Percentiles rank a stretch among this genome's conserved stretches.
Evolutionary conservation across 768 basidiomycete genomes (phyloP).

Genomic region (Fomitopsis pulvina): DNA sequence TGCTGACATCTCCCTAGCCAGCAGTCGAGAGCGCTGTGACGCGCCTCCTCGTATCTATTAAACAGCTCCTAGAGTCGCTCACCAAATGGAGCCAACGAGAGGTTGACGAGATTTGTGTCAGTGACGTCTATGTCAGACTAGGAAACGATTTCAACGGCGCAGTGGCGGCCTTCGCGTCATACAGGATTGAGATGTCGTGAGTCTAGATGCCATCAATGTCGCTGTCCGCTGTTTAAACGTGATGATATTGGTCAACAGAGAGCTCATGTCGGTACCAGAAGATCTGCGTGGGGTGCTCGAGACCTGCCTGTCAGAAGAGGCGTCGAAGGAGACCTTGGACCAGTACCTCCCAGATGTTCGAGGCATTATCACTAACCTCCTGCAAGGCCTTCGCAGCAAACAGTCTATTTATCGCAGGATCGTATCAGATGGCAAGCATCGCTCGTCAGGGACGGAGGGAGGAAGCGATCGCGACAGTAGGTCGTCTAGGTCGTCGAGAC

Average conservation of each 20-base stretch:
- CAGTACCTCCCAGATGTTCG: constrained; percentile 88
- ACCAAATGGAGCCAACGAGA: constrained; percentile 76
- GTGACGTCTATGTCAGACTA: constrained; percentile 93
- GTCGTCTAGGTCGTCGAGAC: constrained; percentile 31
- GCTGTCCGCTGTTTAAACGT: background rate
- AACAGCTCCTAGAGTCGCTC: constrained; percentile 86
- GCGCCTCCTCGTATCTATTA: constrained; percentile 88
- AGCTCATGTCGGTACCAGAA: constrained; percentile 81
- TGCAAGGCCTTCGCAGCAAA: constrained; percentile 89
- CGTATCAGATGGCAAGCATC: constrained; percentile 53
- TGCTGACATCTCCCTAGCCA: constrained; percentile 36
- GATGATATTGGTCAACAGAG: constrained; percentile 40
- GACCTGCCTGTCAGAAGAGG: constrained; percentile 86
- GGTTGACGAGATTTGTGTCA: constrained; percentile 75
- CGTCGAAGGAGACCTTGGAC: constrained; percentile 77
- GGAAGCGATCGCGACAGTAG: constrained; percentile 55
- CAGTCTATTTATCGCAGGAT: constrained; percentile 83
- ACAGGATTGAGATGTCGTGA: constrained; percentile 88
- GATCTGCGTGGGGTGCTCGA: constrained; percentile 88
- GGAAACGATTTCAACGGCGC: constrained; percentile 98
- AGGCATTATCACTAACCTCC: constrained; percentile 84
- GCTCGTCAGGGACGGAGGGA: constrained; percentile 35
- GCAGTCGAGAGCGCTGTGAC: constrained; percentile 90
- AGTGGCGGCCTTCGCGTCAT: constrained; percentile 79
- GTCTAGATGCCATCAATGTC: constrained; percentile 27